phyloP scores from a whole-genome alignment of 1,284 basidiomycete genomes.

The Porodaedalea pini region DNA sequence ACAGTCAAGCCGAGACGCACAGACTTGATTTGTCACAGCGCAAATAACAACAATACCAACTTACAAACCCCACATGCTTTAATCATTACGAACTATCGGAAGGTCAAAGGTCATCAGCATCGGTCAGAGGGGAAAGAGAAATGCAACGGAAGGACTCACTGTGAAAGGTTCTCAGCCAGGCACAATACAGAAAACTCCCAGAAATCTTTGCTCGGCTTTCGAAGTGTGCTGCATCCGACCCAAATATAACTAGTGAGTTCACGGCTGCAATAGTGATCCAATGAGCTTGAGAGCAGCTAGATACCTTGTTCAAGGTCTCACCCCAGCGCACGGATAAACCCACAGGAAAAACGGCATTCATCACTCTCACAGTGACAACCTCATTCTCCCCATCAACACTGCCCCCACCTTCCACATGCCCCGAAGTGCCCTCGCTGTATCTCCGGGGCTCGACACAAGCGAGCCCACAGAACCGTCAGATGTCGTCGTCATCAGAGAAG shows the following conservation, averaged over 20 bases:
- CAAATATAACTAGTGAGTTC: background rate
- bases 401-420: constrained; percentile 33
- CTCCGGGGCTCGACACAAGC: constrained; percentile 58
- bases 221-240: background rate
- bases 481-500: constrained; percentile 73
- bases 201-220: background rate
- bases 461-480: constrained; percentile 85
- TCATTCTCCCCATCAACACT: constrained; percentile 37
- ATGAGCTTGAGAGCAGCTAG: background rate
- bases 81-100: background rate
- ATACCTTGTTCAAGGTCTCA: constrained; percentile 7
- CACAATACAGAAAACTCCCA: background rate
- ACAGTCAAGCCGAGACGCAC: background rate
- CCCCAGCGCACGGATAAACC: background rate
- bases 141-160: background rate
- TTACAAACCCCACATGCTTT: background rate
- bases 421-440: constrained; percentile 30
- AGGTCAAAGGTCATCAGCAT: background rate
- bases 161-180: background rate
- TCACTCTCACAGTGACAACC: constrained; percentile 49
- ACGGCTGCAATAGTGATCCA: background rate
- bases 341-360: background rate
- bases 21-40: background rate
- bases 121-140: background rate
- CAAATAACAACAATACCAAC: background rate